phyloP scores from a whole-genome alignment of 306 rosid genomes.

The Vigna reflexopilosa region DNA sequence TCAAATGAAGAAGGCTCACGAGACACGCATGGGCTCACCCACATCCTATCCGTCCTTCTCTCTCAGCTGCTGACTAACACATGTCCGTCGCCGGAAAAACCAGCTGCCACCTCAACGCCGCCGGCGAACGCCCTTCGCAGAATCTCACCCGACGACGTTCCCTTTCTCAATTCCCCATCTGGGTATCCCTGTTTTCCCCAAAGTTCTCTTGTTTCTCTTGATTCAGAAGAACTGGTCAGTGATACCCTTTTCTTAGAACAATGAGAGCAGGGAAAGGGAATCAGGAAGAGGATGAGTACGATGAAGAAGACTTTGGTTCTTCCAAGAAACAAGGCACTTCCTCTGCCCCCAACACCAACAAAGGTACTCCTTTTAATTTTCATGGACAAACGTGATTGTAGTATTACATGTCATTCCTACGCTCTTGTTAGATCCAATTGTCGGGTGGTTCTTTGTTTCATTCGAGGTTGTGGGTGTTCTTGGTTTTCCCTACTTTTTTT shows the following conservation, averaged over 20 bases:
- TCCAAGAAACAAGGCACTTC: conserved; percentile 79
- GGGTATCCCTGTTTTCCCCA: conserved; percentile 28
- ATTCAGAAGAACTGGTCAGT: conserved; percentile 28
- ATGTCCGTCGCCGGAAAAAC: conserved; percentile 44
- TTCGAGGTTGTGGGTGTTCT: conserved; percentile 21
- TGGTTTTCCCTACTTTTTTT: not conserved
- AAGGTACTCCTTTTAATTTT: conserved; percentile 58
- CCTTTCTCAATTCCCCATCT: conserved; percentile 40
- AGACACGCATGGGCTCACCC: conserved; percentile 58
- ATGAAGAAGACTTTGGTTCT: conserved; percentile 76
- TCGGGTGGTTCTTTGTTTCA: conserved; percentile 33
- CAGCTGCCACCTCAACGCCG: conserved; percentile 30
- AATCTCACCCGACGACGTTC: conserved; percentile 30
- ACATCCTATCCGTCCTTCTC: conserved; percentile 48
- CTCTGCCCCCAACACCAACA: conserved; percentile 61
- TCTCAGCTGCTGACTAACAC: conserved; percentile 38
- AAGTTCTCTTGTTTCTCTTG: conserved; percentile 35
- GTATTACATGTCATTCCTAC: not conserved
- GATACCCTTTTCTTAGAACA: conserved; percentile 39
- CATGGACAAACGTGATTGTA: not conserved
- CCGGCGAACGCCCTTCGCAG: conserved; percentile 23
- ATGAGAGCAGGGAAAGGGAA: conserved; percentile 86
- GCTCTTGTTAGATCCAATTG: conserved; percentile 58
- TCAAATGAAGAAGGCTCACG: conserved; percentile 53
- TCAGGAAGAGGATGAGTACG: conserved; percentile 90